Percentiles rank a stretch among this genome's conserved stretches.
Evolutionary conservation across 768 basidiomycete genomes (phyloP).

Genomic region (Leccinellum rugosiceps): DNA sequence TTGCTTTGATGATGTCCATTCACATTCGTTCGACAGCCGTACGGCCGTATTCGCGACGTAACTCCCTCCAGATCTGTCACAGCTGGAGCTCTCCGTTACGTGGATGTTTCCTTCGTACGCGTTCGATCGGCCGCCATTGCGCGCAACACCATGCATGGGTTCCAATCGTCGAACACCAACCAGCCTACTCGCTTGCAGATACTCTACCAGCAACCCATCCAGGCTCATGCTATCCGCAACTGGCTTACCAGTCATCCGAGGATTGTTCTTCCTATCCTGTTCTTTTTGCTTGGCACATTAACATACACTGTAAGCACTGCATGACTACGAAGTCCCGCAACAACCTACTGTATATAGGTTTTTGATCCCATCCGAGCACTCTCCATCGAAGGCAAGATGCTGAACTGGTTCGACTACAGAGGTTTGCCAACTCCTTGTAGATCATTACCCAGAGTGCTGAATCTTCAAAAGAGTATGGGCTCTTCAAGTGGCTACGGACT

Average conservation of each 20-base stretch:
- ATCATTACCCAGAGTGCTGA: background rate
- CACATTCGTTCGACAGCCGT: constrained; percentile 50
- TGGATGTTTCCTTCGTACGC: constrained; percentile 59
- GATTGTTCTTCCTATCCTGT: constrained; percentile 72
- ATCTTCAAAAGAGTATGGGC: constrained; percentile 51
- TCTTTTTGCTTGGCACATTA: constrained; percentile 86
- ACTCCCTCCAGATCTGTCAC: constrained; percentile 56
- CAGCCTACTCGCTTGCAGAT: constrained; percentile 47
- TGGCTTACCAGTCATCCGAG: constrained; percentile 88
- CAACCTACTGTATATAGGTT: constrained; percentile 46
- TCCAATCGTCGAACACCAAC: constrained; percentile 33
- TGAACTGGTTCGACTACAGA: constrained; percentile 80
- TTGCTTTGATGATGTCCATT: background rate
- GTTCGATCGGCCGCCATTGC: constrained; percentile 75
- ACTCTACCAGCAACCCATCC: constrained; percentile 61
- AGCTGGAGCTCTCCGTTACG: constrained; percentile 62
- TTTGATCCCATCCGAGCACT: constrained; percentile 90
- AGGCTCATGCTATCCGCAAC: constrained; percentile 62
- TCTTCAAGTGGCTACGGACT: constrained; percentile 72
- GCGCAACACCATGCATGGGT: constrained; percentile 75
- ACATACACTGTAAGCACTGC: constrained; percentile 71
- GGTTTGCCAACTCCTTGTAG: constrained; percentile 37
- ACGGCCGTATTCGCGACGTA: constrained; percentile 75
- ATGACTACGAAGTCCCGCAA: background rate
- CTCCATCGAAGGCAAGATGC: constrained; percentile 77